Evolutionary conservation across 108 stramenopile genomes (phyloP), one percentile per base, ranked within the genome.

Genomic region (Cyclotella choctawhatcheeana): DNA sequence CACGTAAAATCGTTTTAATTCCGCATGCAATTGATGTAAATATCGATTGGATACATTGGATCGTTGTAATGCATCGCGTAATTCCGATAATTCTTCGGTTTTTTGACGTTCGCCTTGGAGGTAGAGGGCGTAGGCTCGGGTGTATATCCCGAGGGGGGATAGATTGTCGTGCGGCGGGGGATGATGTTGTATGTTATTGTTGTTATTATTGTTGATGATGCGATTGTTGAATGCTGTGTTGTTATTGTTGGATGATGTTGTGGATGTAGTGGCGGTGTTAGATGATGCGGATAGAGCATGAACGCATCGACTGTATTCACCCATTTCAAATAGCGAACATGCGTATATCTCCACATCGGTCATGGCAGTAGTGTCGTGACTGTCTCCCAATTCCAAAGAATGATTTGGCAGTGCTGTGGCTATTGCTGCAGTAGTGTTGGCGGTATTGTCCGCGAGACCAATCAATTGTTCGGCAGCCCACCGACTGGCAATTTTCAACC

Each of bases 61-160:
- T 30, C 81, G 27, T 43, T 89, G 76, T 25, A 86, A 51, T 3
- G 83, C 84, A 77, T 89, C 86, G 72, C 86, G 67, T 40, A 89
- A 66, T 70, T 93, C 95, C 25, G 69, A 60, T 17, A 86, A 70
- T 58, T 87, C 85, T 72, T 93, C 91, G 77, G 94, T 92, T 67
- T 93, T 93, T 26, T 87, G 75, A 67, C 92, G 91, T 80, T 98
- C 97, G 7, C 97, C 97, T 10, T 96, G 95, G 69, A 98, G 82
- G 70, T 93, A 98, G 32, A 97, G 69, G 27, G 91, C 81, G 85
- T 93, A 97, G 7, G 93, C 95, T 50, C 95, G 59, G 0, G 97
- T 69, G 67, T 93, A 97, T 48, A 87, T 71, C 14, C 88, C 91
- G 47, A 73, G 70, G 0, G 83, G 44, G 13, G 87, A 86, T 14